These are phyloP conservation scores for Fusarium sp. DNA, from an alignment of 2,329 filamentous ascomycete species.

Conservation along the genomic window DNA sequence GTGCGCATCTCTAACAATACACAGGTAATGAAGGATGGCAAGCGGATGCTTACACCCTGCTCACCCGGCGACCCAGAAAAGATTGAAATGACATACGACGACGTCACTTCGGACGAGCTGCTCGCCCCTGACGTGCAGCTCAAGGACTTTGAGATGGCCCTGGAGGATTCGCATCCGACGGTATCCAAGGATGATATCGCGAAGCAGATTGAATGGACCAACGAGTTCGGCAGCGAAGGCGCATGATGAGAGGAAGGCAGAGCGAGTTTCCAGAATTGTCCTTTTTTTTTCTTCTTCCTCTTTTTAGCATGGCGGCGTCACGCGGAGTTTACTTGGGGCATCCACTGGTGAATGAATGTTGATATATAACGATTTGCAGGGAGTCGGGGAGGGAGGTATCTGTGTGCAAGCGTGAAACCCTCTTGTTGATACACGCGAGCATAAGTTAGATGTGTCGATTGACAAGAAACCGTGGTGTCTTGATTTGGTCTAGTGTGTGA, in stretches of 20 bases:
- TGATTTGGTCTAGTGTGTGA: neutral
- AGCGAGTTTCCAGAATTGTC: slow-evolving; percentile 39
- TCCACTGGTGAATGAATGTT: slow-evolving; percentile 32
- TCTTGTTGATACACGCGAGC: slow-evolving; percentile 1
- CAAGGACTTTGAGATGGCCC: slow-evolving; percentile 93
- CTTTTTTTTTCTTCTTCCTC: slow-evolving; percentile 17
- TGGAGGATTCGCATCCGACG: slow-evolving; percentile 88
- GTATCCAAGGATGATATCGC: slow-evolving; percentile 88
- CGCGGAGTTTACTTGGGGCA: slow-evolving; percentile 38
- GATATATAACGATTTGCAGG: slow-evolving; percentile 18
- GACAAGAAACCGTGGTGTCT: neutral
- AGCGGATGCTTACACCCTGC: slow-evolving; percentile 84
- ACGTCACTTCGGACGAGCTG: slow-evolving; percentile 84
- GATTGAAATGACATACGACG: slow-evolving; percentile 93
- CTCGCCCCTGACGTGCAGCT: slow-evolving; percentile 87
- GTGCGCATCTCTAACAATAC: slow-evolving; percentile 1
- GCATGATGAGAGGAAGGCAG: slow-evolving; percentile 50
- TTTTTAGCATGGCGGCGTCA: slow-evolving; percentile 41
- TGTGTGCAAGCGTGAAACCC: neutral
- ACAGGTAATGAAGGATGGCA: slow-evolving; percentile 77
- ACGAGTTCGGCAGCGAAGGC: slow-evolving; percentile 95
- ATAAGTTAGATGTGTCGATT: slow-evolving; percentile 3
- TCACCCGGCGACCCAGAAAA: slow-evolving; percentile 90
- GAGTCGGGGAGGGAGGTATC: slow-evolving; percentile 3
- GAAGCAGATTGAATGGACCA: slow-evolving; percentile 91